These are phyloP conservation scores for Alternaria postmessia DNA, from an alignment of 2,329 filamentous ascomycete genomes.

Conservation along the genomic window DNA sequence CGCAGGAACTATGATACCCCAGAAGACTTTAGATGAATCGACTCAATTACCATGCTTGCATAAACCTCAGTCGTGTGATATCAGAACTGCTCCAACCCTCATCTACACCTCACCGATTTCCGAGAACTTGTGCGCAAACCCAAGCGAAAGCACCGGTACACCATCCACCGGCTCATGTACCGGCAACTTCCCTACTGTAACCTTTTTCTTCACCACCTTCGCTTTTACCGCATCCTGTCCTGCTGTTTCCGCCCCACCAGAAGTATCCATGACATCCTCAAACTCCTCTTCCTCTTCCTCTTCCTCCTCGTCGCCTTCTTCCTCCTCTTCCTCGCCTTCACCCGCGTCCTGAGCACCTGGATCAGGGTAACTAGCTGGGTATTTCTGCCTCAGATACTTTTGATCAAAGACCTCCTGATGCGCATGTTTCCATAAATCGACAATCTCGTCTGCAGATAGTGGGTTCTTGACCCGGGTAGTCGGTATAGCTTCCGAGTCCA, in stretches of 20 bases:
- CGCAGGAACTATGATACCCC: slow-evolving; percentile 16
- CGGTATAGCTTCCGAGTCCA: slow-evolving; percentile 21
- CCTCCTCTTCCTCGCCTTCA: slow-evolving; percentile 23
- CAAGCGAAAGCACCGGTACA: slow-evolving; percentile 31
- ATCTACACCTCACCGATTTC: slow-evolving; percentile 26
- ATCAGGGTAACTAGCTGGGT: slow-evolving; percentile 11
- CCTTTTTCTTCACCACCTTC: slow-evolving; percentile 14
- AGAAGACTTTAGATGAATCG: background rate
- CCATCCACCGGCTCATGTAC: slow-evolving; percentile 26
- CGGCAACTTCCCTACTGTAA: slow-evolving; percentile 8
- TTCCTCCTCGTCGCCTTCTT: slow-evolving; percentile 23
- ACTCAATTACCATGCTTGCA: background rate
- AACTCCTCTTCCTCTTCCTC: slow-evolving; percentile 31
- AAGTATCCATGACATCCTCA: slow-evolving; percentile 30
- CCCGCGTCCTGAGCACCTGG: slow-evolving; percentile 13
- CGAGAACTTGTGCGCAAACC: slow-evolving; percentile 36
- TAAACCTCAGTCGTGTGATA: background rate
- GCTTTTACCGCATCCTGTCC: slow-evolving; percentile 12
- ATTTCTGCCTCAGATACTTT: slow-evolving; percentile 20
- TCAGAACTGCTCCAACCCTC: background rate
- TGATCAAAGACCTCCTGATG: slow-evolving; percentile 31
- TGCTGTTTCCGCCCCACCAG: slow-evolving; percentile 11
- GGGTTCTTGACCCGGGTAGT: slow-evolving; percentile 28
- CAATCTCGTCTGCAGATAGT: slow-evolving; percentile 31
- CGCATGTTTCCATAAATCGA: slow-evolving; percentile 30